Conservation (phyloP, 352 stramenopile genomes). For the Phytophthora fragariaefolia region DNA sequence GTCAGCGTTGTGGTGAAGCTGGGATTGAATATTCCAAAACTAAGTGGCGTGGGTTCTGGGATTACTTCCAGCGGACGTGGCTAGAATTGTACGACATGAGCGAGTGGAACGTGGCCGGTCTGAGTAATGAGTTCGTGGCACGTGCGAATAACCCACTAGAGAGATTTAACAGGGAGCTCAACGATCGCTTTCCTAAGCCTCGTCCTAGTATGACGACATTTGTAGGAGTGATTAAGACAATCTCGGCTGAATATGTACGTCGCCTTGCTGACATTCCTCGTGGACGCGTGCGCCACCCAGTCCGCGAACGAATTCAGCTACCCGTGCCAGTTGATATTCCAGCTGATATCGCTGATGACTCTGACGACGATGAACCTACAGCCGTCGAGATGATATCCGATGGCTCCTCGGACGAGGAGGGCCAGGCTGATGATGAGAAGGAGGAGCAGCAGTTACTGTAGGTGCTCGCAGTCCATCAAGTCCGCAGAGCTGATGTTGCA, state of each 20-base stretch:
- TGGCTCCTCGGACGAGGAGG: conserved; percentile 1
- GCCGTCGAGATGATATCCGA: not conserved
- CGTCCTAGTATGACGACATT: too few species aligned
- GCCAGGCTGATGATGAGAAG: too few species aligned
- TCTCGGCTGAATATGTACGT: too few species aligned
- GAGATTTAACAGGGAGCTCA: too few species aligned
- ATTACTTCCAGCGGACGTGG: too few species aligned
- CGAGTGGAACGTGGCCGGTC: too few species aligned
- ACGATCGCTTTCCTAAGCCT: too few species aligned
- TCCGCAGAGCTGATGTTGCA: not conserved
- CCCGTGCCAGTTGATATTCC: not conserved
- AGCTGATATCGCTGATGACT: too few species aligned
- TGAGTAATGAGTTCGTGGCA: too few species aligned
- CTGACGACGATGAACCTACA: not conserved
- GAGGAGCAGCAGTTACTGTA: not conserved
- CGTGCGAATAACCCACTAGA: too few species aligned
- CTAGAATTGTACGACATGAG: too few species aligned
- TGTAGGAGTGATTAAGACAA: too few species aligned
- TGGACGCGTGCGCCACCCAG: not conserved
- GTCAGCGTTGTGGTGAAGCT: not conserved
- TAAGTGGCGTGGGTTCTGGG: conserved; percentile 4
- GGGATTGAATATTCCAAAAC: not conserved
- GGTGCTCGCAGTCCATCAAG: not conserved
- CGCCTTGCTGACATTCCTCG: conserved; percentile 2
- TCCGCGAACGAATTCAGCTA: conserved; percentile 6